Evolutionary conservation across 805 yeast genomes (phyloP).

Genomic region (Brettanomyces naardenensis): DNA sequence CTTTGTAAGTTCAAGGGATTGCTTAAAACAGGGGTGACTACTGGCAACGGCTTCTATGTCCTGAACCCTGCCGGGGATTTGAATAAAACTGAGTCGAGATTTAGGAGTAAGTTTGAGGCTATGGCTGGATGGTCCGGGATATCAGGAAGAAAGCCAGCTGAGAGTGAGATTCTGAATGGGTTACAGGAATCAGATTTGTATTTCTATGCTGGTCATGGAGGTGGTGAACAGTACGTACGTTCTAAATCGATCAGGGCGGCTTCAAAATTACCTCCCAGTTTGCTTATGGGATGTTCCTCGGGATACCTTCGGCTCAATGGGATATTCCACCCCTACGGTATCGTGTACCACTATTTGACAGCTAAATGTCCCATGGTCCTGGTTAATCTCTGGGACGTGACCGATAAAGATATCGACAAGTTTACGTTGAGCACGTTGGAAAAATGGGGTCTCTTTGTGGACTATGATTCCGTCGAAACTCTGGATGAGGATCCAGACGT

Average conservation of each 20-base stretch:
- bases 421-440: slow-evolving; percentile 57
- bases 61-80: slow-evolving; percentile 83
- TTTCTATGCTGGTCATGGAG: slow-evolving; percentile 90
- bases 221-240: slow-evolving; percentile 80
- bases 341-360: slow-evolving; percentile 62
- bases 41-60: slow-evolving; percentile 45
- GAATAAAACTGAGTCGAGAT: slow-evolving; percentile 51
- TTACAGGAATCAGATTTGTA: slow-evolving; percentile 42
- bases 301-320: slow-evolving; percentile 57
- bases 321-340: slow-evolving; percentile 64
- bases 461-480: slow-evolving; percentile 16
- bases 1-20: slow-evolving; percentile 18
- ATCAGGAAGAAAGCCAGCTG: slow-evolving; percentile 50
- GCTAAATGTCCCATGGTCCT: slow-evolving; percentile 81
- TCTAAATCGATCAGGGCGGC: slow-evolving; percentile 43
- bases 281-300: slow-evolving; percentile 88
- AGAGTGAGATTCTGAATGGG: slow-evolving; percentile 37
- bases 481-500: slow-evolving; percentile 10
- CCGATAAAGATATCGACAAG: slow-evolving; percentile 88
- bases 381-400: slow-evolving; percentile 93
- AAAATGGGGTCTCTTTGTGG: slow-evolving; percentile 53
- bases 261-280: slow-evolving; percentile 43
- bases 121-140: slow-evolving; percentile 44
- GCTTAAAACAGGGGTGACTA: slow-evolving; percentile 13
- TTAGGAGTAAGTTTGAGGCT: slow-evolving; percentile 35